A percentile compares a stretch with the other conserved stretches of the same genome.
Evolutionary conservation across 2,329 filamentous ascomycete species (phyloP).

Genomic region (Aspergillus costaricaensis): DNA sequence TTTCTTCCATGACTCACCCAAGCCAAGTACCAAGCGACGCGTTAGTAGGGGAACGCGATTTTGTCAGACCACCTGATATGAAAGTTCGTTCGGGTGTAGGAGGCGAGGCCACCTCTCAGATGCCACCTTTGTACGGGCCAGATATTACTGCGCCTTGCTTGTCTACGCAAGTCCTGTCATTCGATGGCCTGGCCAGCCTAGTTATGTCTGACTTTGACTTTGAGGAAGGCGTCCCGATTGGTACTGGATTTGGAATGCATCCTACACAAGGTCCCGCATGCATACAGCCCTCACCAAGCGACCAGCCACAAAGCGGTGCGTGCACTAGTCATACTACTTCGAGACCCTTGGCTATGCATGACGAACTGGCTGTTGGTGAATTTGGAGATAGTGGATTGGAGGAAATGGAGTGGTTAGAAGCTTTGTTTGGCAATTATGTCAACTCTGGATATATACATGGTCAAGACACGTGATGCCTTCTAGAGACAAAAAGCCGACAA

Average conservation of each 20-base stretch:
- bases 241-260: too few species aligned
- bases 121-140: not conserved
- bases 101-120: not conserved
- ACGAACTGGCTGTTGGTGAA: not conserved
- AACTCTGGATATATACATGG: not conserved
- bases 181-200: not conserved
- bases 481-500: not conserved
- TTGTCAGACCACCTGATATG: not conserved
- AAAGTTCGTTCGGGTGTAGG: not conserved
- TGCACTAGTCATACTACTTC: not conserved
- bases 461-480: not conserved
- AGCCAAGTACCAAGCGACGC: not conserved
- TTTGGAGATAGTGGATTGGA: not conserved
- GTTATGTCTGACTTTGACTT: conserved; percentile 7
- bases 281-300: not conserved
- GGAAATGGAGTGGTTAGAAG: conserved; percentile 9
- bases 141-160: not conserved
- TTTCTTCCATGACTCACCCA: not conserved
- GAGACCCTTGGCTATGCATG: not conserved
- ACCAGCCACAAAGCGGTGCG: not conserved
- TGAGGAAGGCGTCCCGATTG: not conserved
- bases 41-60: not conserved
- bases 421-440: not conserved
- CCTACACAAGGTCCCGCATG: not conserved
- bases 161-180: not conserved